phyloP scores from a whole-genome alignment of 1,284 basidiomycete genomes.

The Singerocomus rubriflavus region DNA sequence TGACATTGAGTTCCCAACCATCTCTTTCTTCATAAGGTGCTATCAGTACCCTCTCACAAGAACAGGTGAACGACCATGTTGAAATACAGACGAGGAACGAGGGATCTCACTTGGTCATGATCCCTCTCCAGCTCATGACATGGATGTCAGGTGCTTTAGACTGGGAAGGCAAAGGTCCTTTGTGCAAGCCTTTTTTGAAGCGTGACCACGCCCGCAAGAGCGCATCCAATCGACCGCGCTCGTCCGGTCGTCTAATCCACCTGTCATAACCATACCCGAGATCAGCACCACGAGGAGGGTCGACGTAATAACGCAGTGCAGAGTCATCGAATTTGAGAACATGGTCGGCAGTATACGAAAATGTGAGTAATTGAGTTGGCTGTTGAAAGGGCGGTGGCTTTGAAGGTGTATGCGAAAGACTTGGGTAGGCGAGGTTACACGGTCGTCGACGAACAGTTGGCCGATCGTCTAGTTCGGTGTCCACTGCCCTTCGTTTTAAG shows the following conservation, averaged over 20 bases:
- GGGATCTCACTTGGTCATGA: conserved; percentile 83
- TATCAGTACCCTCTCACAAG: conserved; percentile 64
- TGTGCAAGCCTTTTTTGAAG: conserved; percentile 37
- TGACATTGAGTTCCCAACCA: conserved; percentile 82
- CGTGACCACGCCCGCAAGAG: conserved; percentile 55
- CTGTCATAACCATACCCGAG: conserved; percentile 64
- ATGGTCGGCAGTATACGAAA: conserved; percentile 56
- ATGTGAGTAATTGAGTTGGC: conserved; percentile 60
- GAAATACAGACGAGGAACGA: conserved; percentile 11
- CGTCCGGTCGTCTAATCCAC: conserved; percentile 68
- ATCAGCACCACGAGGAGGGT: conserved; percentile 60
- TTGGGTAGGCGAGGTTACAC: conserved; percentile 24
- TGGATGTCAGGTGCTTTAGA: conserved; percentile 42
- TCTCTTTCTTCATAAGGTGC: conserved; percentile 82
- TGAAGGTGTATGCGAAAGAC: conserved; percentile 21
- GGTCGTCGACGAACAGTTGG: conserved; percentile 5
- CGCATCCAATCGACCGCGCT: conserved; percentile 59
- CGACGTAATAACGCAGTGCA: conserved; percentile 64
- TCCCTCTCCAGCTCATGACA: conserved; percentile 84
- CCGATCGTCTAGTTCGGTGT: conserved; percentile 15
- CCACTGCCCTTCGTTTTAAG: conserved; percentile 27
- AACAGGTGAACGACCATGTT: conserved; percentile 19
- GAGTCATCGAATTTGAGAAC: conserved; percentile 62
- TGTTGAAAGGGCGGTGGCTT: conserved; percentile 53
- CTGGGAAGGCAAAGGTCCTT: conserved; percentile 30